These are phyloP conservation scores for Lagenaria siceraria DNA, from an alignment of 306 rosid genomes.

Conservation along the genomic window DNA sequence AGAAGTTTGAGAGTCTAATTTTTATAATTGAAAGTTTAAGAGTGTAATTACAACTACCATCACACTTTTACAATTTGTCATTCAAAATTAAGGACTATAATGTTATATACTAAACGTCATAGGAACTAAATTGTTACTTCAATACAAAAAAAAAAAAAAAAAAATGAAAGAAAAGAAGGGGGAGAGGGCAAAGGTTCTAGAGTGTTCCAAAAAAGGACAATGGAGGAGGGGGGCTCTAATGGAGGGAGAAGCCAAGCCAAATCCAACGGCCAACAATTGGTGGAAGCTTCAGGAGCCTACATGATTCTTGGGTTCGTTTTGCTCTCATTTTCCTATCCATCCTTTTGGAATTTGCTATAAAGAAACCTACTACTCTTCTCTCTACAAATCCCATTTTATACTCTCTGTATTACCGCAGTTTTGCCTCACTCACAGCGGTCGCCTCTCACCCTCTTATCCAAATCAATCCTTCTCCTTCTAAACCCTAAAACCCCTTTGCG, in stretches of 20 bases:
- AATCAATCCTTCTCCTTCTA: conserved; percentile 1
- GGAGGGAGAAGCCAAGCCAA: neutral
- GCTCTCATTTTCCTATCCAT: neutral
- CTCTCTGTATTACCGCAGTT: neutral
- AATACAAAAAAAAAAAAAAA: no score
- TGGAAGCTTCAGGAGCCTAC: conserved; percentile 22
- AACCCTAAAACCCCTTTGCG: conserved; percentile 10
- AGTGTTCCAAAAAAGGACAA: conserved; percentile 17
- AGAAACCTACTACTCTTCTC: conserved; percentile 2
- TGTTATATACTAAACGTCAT: no score
- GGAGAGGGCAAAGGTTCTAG: conserved; percentile 8
- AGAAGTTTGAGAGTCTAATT: no score
- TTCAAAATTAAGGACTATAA: no score
- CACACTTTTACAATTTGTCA: no score
- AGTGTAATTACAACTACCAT: no score
- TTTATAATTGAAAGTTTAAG: no score
- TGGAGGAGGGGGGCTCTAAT: neutral
- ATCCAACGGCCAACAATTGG: conserved; percentile 20
- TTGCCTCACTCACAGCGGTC: neutral
- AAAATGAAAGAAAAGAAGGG: neutral
- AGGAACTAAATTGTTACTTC: no score
- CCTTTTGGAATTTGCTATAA: neutral
- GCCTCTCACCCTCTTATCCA: conserved; percentile 22
- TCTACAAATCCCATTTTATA: neutral
- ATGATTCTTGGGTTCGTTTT: neutral